Conservation (phyloP, 192 early-diverging fungal species). For the Funneliformis mosseae region DNA sequence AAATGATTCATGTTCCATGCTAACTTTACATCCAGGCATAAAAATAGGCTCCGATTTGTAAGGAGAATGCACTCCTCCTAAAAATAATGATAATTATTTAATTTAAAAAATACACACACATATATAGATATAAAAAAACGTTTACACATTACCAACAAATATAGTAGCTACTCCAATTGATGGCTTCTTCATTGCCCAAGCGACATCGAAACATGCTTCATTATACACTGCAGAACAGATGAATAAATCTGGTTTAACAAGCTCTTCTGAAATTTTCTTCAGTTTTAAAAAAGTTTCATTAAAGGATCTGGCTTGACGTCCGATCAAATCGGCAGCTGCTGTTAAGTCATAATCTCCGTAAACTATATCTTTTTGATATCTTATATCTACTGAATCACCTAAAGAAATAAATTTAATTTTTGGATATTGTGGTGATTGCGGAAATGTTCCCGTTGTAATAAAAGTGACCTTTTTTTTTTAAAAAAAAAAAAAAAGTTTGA, state of each 20-base stretch:
- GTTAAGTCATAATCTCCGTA: neutral
- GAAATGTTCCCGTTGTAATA: neutral
- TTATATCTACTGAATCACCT: neutral
- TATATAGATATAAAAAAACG: no score
- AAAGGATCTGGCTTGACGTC: neutral
- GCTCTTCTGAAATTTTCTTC: neutral
- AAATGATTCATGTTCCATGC: conserved; percentile 14
- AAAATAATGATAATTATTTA: neutral
- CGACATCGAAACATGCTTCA: conserved; percentile 10
- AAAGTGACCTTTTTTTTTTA: neutral
- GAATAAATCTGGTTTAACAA: neutral
- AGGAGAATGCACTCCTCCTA: neutral
- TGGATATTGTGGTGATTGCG: neutral
- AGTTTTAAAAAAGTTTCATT: neutral
- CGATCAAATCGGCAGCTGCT: neutral
- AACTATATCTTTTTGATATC: neutral
- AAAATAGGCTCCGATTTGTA: conserved; percentile 2
- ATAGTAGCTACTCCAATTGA: neutral
- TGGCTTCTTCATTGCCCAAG: neutral
- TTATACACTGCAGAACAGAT: neutral
- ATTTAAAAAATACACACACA: no score
- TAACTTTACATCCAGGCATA: neutral
- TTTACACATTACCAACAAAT: neutral
- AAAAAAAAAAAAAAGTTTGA: neutral
- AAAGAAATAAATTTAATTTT: neutral